Conservation (phyloP, 192 early-diverging fungal species). For the Polychytrium aggregatum region DNA sequence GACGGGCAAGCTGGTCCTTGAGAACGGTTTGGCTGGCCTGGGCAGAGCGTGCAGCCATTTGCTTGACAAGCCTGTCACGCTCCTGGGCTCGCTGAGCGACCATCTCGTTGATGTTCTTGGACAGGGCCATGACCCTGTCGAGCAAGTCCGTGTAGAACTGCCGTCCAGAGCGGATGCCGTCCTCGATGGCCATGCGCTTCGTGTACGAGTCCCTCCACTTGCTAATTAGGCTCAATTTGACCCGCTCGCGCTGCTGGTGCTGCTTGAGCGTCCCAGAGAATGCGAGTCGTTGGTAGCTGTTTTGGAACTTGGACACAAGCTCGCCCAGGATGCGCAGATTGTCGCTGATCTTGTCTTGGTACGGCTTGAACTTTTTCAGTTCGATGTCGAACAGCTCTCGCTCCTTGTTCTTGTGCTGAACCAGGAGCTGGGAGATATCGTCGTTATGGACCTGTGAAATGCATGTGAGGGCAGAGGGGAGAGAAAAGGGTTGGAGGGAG, state of each 20-base stretch:
- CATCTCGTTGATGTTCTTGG: slow-evolving; percentile 44
- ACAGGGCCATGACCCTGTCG: slow-evolving; percentile 43
- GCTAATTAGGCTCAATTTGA: slow-evolving; percentile 55
- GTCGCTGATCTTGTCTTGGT: slow-evolving; percentile 60
- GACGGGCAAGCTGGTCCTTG: slow-evolving; percentile 43
- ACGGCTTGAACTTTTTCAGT: slow-evolving; percentile 78
- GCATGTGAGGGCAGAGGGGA: no score
- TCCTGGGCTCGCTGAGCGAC: slow-evolving; percentile 48
- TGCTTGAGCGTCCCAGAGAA: slow-evolving; percentile 24
- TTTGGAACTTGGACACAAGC: slow-evolving; percentile 62
- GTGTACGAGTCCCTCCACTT: slow-evolving; percentile 53
- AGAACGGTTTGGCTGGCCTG: slow-evolving; percentile 50
- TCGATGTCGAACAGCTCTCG: slow-evolving; percentile 79
- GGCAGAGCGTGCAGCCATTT: slow-evolving; percentile 38
- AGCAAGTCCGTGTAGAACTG: slow-evolving; percentile 57
- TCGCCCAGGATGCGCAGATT: slow-evolving; percentile 65
- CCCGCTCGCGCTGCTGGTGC: slow-evolving; percentile 54
- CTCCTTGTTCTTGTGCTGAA: slow-evolving; percentile 77
- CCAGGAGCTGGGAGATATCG: slow-evolving; percentile 73
- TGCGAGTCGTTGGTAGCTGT: slow-evolving; percentile 23
- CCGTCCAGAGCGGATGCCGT: slow-evolving; percentile 57
- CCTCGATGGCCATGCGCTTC: slow-evolving; percentile 54
- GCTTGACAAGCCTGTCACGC: slow-evolving; percentile 35
- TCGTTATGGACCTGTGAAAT: slow-evolving; percentile 53
- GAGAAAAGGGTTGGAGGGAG: slow-evolving; percentile 1